Evolutionary conservation across 2,329 filamentous ascomycete genomes (phyloP).

Genomic region (Penicillium sp.): DNA sequence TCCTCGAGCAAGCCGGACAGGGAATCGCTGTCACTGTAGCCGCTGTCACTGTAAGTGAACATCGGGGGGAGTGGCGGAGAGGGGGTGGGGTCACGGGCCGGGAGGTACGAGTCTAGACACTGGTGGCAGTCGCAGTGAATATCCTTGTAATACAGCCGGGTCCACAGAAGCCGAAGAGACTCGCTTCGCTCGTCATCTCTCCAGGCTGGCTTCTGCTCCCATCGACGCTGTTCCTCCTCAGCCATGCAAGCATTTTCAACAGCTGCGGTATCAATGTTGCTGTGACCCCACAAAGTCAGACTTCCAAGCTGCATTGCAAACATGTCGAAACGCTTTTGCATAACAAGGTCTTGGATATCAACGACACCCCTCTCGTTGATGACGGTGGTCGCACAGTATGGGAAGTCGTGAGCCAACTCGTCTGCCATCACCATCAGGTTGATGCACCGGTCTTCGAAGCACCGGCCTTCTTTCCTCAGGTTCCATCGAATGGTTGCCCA

Average conservation of each 20-base stretch:
- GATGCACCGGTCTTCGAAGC: not conserved
- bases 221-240: not conserved
- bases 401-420: not conserved
- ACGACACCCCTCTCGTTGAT: not conserved
- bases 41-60: no score
- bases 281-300: not conserved
- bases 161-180: not conserved
- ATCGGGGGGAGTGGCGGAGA: not conserved
- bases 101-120: not conserved
- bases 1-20: not conserved
- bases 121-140: not conserved
- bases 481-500: not conserved
- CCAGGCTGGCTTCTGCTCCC: not conserved
- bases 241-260: not conserved
- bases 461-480: not conserved
- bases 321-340: not conserved
- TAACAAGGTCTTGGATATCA: fast-evolving
- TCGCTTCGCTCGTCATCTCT: not conserved
- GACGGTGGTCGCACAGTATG: not conserved
- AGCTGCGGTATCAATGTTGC: not conserved
- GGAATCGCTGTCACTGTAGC: no score
- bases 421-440: not conserved
- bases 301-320: not conserved
- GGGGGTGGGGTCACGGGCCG: not conserved
- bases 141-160: not conserved